A percentile compares a stretch with the other conserved stretches of the same genome.
These are phyloP conservation scores for Aureobasidium namibiae DNA, from an alignment of 2,329 filamentous ascomycete genomes.

Conservation along the genomic window DNA sequence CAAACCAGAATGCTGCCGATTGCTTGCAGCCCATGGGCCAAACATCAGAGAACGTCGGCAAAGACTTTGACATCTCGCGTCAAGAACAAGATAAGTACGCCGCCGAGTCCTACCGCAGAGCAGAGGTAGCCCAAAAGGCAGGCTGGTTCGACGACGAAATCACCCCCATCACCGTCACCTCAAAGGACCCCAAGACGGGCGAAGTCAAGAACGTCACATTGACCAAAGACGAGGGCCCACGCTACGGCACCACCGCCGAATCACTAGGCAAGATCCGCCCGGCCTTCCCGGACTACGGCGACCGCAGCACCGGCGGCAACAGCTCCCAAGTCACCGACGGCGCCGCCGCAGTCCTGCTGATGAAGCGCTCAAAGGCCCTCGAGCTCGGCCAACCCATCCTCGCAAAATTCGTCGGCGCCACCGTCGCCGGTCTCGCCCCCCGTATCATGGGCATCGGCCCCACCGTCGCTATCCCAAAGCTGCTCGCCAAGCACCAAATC, in stretches of 20 bases:
- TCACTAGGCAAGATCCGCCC: conserved; percentile 73
- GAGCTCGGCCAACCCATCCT: conserved; percentile 84
- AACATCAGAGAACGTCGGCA: conserved; percentile 91
- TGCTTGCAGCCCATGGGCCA: conserved; percentile 96
- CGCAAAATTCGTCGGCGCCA: conserved; percentile 89
- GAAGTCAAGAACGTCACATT: conserved; percentile 70
- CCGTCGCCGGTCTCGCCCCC: conserved; percentile 80
- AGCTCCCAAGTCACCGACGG: conserved; percentile 93
- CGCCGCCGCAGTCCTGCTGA: conserved; percentile 78
- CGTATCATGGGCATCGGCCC: conserved; percentile 96
- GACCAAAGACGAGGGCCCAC: conserved; percentile 80
- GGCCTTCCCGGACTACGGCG: conserved; percentile 85
- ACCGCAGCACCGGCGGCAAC: conserved; percentile 83
- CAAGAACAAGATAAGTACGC: conserved; percentile 78
- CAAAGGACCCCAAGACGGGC: conserved; percentile 78
- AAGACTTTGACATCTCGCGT: conserved; percentile 77
- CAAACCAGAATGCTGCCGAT: conserved; percentile 70
- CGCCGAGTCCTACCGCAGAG: conserved; percentile 77
- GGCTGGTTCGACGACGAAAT: conserved; percentile 95
- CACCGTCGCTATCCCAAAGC: conserved; percentile 64
- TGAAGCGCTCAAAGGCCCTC: conserved; percentile 87
- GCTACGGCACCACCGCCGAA: conserved; percentile 83
- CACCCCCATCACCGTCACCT: conserved; percentile 69
- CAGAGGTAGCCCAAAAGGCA: conserved; percentile 82
- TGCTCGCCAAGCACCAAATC: conserved; percentile 71